A percentile compares a stretch with the other conserved stretches of the same genome.
These are phyloP conservation scores for Prunus kanzakura DNA, from an alignment of 306 rosid species.

Conservation along the genomic window DNA sequence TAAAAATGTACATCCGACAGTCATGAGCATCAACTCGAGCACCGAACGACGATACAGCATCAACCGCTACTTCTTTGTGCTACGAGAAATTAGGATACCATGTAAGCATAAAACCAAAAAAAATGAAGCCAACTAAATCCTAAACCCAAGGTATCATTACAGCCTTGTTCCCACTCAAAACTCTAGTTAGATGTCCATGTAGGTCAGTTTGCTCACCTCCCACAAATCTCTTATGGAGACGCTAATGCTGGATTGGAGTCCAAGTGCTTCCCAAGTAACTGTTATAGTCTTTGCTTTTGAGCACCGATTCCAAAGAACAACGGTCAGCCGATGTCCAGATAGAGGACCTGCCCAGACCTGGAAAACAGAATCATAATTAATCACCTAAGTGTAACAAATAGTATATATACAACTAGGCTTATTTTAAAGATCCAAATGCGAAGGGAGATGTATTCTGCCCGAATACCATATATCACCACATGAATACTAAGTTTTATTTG, in stretches of 20 bases:
- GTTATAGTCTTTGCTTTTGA: constrained; percentile 49
- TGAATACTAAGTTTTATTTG: not conserved
- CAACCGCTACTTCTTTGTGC: constrained; percentile 53
- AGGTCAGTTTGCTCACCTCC: constrained; percentile 57
- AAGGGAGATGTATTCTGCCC: not conserved
- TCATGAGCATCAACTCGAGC: constrained; percentile 64
- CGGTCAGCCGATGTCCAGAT: constrained; percentile 56
- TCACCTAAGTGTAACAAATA: constrained; percentile 3
- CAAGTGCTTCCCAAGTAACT: constrained; percentile 62
- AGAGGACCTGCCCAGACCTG: constrained; percentile 99
- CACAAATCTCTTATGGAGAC: constrained; percentile 85
- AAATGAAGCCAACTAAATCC: not conserved
- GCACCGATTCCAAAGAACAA: constrained; percentile 92
- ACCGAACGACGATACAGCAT: constrained; percentile 62
- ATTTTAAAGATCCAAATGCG: not conserved
- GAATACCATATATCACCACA: not conserved
- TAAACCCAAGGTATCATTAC: not conserved
- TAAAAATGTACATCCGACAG: constrained; percentile 51
- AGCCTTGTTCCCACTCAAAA: not conserved
- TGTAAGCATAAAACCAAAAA: constrained; percentile 12
- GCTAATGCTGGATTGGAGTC: constrained; percentile 53
- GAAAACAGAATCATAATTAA: constrained; percentile 10
- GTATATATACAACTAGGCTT: not conserved
- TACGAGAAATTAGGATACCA: constrained; percentile 32
- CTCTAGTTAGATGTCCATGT: not conserved